These are phyloP conservation scores for Colletotrichum tamarilloi DNA, from an alignment of 2,329 filamentous ascomycete genomes.

Conservation along the genomic window DNA sequence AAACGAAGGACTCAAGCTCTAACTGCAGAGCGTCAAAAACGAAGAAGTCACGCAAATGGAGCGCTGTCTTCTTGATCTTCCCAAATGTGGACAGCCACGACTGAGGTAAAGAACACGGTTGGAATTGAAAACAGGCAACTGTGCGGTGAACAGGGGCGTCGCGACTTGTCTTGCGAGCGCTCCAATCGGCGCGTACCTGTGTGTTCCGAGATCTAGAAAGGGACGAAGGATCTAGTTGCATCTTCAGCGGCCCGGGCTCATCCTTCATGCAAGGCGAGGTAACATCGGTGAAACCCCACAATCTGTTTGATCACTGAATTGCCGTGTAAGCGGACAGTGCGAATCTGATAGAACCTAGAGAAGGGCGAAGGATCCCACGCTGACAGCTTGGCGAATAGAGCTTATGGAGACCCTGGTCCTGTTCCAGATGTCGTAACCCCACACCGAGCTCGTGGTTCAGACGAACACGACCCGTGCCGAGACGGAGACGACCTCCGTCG, in stretches of 20 bases:
- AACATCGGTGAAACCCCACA: background rate
- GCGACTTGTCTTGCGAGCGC: background rate
- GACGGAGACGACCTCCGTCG: background rate
- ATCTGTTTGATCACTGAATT: background rate
- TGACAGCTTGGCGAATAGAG: background rate
- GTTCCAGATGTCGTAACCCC: background rate
- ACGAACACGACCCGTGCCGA: background rate
- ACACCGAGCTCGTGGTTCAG: background rate
- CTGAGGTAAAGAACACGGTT: background rate
- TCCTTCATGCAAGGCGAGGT: background rate
- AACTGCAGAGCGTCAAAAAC: too few species aligned
- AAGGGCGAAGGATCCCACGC: background rate
- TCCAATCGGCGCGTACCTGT: background rate
- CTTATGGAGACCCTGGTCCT: background rate
- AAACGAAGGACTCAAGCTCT: background rate
- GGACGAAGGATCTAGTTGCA: background rate
- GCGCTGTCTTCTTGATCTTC: background rate
- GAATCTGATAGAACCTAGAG: background rate
- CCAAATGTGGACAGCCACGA: background rate
- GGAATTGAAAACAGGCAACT: background rate
- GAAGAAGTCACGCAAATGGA: background rate
- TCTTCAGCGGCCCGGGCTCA: background rate
- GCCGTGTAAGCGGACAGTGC: background rate
- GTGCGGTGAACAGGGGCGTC: background rate
- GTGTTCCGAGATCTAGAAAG: background rate